These are phyloP conservation scores for Andrographis paniculata DNA, from an alignment of 305 asterid genomes.

Conservation along the genomic window DNA sequence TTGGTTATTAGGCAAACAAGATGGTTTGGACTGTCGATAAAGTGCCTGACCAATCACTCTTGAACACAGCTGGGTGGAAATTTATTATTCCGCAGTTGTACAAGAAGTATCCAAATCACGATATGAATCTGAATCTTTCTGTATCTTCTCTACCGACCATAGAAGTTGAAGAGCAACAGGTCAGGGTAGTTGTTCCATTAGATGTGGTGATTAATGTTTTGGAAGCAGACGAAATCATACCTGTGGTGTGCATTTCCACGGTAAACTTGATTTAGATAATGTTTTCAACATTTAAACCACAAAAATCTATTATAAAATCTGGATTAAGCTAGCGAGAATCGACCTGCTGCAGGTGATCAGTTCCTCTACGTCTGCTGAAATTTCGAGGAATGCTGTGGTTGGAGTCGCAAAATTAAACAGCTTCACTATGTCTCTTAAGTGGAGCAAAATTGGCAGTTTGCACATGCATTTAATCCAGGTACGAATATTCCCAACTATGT, in stretches of 20 bases:
- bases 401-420: slow-evolving; percentile 51
- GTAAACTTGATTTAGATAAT: slow-evolving; percentile 35
- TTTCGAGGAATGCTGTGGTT: slow-evolving; percentile 38
- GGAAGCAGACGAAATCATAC: slow-evolving; percentile 45
- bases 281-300: background rate
- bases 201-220: slow-evolving; percentile 59
- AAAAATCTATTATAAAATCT: background rate
- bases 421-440: slow-evolving; percentile 56
- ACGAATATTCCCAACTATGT: background rate
- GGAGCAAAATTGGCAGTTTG: slow-evolving; percentile 87
- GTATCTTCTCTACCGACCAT: slow-evolving; percentile 53
- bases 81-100: slow-evolving; percentile 78
- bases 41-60: slow-evolving; percentile 53
- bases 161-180: slow-evolving; percentile 36
- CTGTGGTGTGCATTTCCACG: slow-evolving; percentile 71
- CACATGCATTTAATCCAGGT: slow-evolving; percentile 78
- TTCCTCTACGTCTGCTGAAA: slow-evolving; percentile 50
- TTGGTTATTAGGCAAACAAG: slow-evolving; percentile 55
- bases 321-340: slow-evolving; percentile 14
- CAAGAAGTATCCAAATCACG: slow-evolving; percentile 64
- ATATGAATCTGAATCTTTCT: slow-evolving; percentile 65
- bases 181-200: slow-evolving; percentile 41
- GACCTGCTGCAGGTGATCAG: slow-evolving; percentile 52
- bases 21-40: slow-evolving; percentile 72
- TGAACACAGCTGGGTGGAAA: slow-evolving; percentile 92